Evolutionary conservation across 371 early-diverging fungal genomes (phyloP), one percentile per base, ranked within the genome.

Genomic region (Syncephalastrum racemosum): DNA sequence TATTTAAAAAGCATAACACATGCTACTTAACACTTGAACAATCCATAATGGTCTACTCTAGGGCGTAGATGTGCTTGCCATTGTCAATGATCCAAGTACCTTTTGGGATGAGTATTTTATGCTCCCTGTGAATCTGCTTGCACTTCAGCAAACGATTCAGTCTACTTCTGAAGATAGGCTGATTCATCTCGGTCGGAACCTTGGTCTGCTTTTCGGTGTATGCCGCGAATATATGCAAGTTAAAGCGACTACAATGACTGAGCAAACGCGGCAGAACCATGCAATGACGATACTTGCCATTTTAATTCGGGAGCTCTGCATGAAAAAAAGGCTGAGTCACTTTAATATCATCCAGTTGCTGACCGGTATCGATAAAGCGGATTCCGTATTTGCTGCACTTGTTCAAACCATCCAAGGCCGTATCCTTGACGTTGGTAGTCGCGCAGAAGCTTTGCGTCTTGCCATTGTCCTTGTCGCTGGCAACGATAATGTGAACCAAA

Each of bases 401-500:
- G 46, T 79, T 0, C 58, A 73, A 40, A 64, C 71, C 4, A 54
- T 80, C 16, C 70, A 70, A 7, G 53, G 42, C 16, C 42, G 68
- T 25, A 40, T 80, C 50, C 57, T 43, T 51, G 53, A 61, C 16
- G 16, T 25, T 27, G 12, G 14, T 13, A 60, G 53, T 15, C 50
- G 65, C 18, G 53, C 70, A 14, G 22, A 41, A 2, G 76, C 77
- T 1, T 54, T 83, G 23, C 54, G 62, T 44, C 62, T 83, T 15
- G 73, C 80, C 2, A 56, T 80, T 5, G 70, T 70, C 14, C 49
- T 83, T n/a, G 67, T 67, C 8, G 71, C 77, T 25, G 83, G 83
- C n/a, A 80, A 78, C 42, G 79, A 83, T 39, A 81, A 83, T 57
- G 76, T 83, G 18, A 83, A 81, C 58, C 79, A 83, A 58, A 83